These are phyloP conservation scores for Trichocladium uniseriatum DNA, from an alignment of 495 filamentous ascomycete species.

Conservation along the genomic window DNA sequence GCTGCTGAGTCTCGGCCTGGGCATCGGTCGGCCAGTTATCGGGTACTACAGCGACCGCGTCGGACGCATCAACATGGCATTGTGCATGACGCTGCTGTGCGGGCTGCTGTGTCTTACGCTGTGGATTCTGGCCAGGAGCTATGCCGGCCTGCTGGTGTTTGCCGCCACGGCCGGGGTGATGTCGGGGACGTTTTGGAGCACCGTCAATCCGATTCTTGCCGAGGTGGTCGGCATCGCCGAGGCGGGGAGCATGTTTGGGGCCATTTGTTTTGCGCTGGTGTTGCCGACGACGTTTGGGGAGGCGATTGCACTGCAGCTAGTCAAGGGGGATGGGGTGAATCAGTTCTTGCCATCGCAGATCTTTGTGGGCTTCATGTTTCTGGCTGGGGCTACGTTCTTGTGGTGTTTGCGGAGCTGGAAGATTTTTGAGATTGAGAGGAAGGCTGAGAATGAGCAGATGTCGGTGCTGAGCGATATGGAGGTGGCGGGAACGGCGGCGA, in stretches of 20 bases:
- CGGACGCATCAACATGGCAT: conserved; percentile 57
- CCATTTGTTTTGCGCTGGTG: conserved; percentile 13
- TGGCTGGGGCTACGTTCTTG: conserved; percentile 4
- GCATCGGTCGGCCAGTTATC: conserved; percentile 52
- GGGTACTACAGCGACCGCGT: conserved; percentile 53
- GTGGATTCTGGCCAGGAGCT: conserved; percentile 55
- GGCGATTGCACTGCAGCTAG: conserved; percentile 14
- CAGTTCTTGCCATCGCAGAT: conserved; percentile 12
- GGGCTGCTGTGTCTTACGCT: conserved; percentile 45
- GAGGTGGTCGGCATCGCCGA: conserved; percentile 62
- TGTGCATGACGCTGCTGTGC: conserved; percentile 6
- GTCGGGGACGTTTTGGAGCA: conserved; percentile 64
- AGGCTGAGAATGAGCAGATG: not conserved
- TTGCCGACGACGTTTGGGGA: conserved; percentile 15
- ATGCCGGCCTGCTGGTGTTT: conserved; percentile 59
- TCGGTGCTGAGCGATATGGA: not conserved
- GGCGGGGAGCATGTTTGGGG: not conserved
- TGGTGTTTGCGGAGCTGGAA: conserved; percentile 11
- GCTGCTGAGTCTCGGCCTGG: conserved; percentile 56
- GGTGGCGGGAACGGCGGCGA: not conserved
- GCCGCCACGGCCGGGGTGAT: conserved; percentile 52
- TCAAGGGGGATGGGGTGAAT: conserved; percentile 5
- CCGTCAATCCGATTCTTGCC: conserved; percentile 58
- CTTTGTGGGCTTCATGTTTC: conserved; percentile 11
- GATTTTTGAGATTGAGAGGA: conserved; percentile 11